These are phyloP conservation scores for Fusarium sp. DNA, from an alignment of 2,329 filamentous ascomycete species.

Conservation along the genomic window DNA sequence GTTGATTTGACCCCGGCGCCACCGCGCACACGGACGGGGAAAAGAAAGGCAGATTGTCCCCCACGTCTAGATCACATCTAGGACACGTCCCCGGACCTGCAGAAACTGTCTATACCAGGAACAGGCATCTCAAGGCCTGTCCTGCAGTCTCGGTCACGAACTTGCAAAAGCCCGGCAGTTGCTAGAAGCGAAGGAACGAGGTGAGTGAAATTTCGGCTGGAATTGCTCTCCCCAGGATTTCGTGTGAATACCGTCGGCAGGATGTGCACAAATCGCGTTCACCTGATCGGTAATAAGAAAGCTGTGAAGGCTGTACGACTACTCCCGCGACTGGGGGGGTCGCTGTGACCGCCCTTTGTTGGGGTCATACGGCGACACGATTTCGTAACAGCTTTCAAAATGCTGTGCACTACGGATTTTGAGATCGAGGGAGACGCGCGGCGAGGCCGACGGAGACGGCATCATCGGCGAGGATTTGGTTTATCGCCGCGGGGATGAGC, in stretches of 20 bases:
- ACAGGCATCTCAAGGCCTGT: not conserved
- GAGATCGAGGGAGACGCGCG: not conserved
- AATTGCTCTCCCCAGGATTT: conserved; percentile 7
- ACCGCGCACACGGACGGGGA: not conserved
- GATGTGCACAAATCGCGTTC: not conserved
- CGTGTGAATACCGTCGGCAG: not conserved
- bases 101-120: conserved; percentile 19
- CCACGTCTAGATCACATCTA: conserved; percentile 15
- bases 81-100: conserved; percentile 28
- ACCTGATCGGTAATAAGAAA: not conserved
- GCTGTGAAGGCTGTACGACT: not conserved
- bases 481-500: not conserved
- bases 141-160: conserved; percentile 11
- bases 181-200: not conserved
- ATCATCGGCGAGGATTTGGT: not conserved
- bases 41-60: conserved; percentile 11
- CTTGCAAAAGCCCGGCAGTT: conserved; percentile 7
- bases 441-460: not conserved
- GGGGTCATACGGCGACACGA: not conserved
- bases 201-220: conserved; percentile 11
- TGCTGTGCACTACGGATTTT: not conserved
- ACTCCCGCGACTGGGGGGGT: too few species aligned
- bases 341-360: not conserved
- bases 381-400: conserved; percentile 7
- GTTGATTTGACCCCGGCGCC: conserved; percentile 19